Evolutionary conservation across 2,329 filamentous ascomycete genomes (phyloP), one percentile per base, ranked within the genome.

Genomic region (Cercospora zeina): DNA sequence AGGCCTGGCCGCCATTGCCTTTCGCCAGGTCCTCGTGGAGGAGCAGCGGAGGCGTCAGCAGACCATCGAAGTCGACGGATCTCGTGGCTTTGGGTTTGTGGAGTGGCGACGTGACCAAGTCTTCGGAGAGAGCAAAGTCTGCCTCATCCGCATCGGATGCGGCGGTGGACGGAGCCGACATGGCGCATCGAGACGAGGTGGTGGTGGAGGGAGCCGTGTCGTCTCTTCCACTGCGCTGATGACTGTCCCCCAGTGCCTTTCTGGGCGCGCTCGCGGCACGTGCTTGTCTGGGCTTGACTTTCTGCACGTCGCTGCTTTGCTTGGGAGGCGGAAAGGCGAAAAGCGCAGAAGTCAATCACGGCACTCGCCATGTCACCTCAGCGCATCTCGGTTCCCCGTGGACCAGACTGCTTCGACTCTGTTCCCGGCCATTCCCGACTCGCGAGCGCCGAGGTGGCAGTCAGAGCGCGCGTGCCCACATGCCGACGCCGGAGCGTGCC

Each of bases 1-100:
- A 97, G 10, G 96, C 83, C 77, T 96, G 90, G 2, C 95, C 95
- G 54, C 95, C 95, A 76, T 95, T 97, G 64, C 95, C 95, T 66
- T 90, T 86, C 61, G 85, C 86, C 53, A 96, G 83, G 76, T 97
- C 93, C 76, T 97, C 92, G 71, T 90, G 89, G 14, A 97, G 84
- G 63, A 84, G 82, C 64, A 97, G 82, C 49, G 89, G 87, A 53
- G 83, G 79, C 19, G 69, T 77, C 34, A 97, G 82, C 57, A 95
- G 83, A 39, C 90, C 89, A 65, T 89, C 88, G 72, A 97, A 95
- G 36, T 83, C 80, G 16, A 86, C 73, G 24, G 72, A 72, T 3
- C 80, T 82, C n/a, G 81, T 81, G 1, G 77, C 77, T 14, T 84
- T 80, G 34, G 77, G 58, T 68, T 85, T 85, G 68, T 80, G 78